Base-by-base conservation (phyloP, 2,329 filamentous ascomycete species). In the Ciborinia camelliae region DNA sequence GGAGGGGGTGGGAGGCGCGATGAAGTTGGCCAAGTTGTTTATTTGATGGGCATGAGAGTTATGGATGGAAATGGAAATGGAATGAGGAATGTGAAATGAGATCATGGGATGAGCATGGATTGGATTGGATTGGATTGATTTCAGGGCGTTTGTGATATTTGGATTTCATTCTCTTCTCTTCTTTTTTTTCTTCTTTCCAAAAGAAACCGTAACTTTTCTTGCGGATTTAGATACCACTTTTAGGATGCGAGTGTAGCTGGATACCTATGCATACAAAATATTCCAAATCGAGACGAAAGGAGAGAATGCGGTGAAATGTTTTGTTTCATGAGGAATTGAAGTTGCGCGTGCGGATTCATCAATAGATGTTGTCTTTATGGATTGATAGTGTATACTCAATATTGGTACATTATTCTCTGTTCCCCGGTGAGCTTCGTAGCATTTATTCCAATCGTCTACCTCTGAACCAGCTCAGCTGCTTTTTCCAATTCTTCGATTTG, bases 1-100 rank as follows among this genome's bases (percentile, higher is more conserved):
- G 64, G 73, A 71, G 2, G 69, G 71, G 4, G 64, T 73, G 52
- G 71, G 73, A 7, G 70, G 71, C 28, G 68, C 71, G 26, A 66
- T 75, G 63, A 74, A 66, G 53, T 62, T 75, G 64, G 74, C 72
- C 7, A 76, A 75, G 66, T 70, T 74, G 73, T 75, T 76, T 55
- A 72, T 75, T 66, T 76, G 68, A 73, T 35, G 23, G 10, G 43
- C 45, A 28, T 62, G 41, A 37, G 10, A n/a, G n/a, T 20, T 18
- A 41, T 9, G 23, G 28, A 61, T 39, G 59, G n/a, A 60, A 26
- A 2, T 8, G 28, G 14, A 14, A 18, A 9, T 26, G 20, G 20
- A n/a, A 57, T 57, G 55, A 12, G n/a, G 12, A 15, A 20, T 45
- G 39, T 10, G 30, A 18, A 7, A 48, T 60, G 12, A 18, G 14